Conservation (phyloP, 495 filamentous ascomycete species). For the Annulohypoxylon moriforme region DNA sequence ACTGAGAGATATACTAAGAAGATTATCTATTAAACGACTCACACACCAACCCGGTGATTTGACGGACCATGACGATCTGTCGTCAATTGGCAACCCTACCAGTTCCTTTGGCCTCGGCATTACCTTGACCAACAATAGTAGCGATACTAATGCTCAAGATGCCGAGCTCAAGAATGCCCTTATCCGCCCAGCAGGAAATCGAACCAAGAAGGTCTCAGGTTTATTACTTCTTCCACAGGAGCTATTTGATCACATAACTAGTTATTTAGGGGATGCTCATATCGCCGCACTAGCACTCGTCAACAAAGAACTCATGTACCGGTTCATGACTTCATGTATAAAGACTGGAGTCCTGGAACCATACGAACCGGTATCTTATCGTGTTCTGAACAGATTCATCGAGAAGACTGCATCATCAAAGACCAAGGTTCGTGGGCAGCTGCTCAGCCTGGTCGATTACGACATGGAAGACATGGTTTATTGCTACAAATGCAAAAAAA, state of each 20-base stretch:
- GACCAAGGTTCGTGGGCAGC: conserved; percentile 27
- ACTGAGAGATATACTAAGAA: conserved; percentile 21
- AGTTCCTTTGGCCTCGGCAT: conserved; percentile 15
- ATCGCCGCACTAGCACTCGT: conserved; percentile 33
- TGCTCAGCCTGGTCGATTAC: conserved; percentile 36
- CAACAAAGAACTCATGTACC: conserved; percentile 39
- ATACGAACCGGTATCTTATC: conserved; percentile 14
- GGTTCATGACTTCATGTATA: conserved; percentile 29
- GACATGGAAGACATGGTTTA: conserved; percentile 36
- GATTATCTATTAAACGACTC: conserved; percentile 24
- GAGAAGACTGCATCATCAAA: conserved; percentile 16
- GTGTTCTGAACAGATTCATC: conserved; percentile 20
- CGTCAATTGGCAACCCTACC: conserved; percentile 25
- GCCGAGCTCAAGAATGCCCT: background rate
- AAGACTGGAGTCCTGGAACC: background rate
- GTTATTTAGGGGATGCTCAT: conserved; percentile 22
- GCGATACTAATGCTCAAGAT: background rate
- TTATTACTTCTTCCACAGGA: conserved; percentile 40
- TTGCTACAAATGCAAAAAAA: conserved; percentile 40
- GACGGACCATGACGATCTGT: conserved; percentile 30
- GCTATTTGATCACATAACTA: conserved; percentile 37
- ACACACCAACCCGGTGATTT: background rate
- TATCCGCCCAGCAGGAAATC: background rate
- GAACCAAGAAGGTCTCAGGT: background rate
- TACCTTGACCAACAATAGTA: conserved; percentile 17